Evolutionary conservation across 1,284 basidiomycete genomes (phyloP), one percentile per base, ranked within the genome.

Genomic region (Apiotrichum sp.): DNA sequence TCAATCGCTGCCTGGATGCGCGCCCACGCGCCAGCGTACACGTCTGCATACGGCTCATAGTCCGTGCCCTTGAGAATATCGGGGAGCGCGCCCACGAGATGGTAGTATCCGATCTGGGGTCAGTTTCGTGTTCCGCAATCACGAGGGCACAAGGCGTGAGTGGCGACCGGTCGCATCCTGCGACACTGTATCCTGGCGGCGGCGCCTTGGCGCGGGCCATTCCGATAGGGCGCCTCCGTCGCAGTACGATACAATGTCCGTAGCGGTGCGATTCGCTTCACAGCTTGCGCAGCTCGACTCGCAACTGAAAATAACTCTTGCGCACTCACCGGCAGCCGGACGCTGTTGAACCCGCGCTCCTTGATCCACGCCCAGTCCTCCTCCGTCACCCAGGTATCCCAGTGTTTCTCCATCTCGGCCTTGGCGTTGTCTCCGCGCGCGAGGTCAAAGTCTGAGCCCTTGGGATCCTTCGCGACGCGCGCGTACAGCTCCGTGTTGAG

Each of bases 371-470:
- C 71, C 81, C 85, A 89, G 70, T 91, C 88, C 0, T 74, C 74
- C 33, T 84, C 82, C 1, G 77, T 80, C 42, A 91, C 82, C 86
- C 87, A 90, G 1, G 77, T 81, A 70, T 89, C 86, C 88, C 89
- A 93, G 72, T 93, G 90, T 7, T 76, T 70, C 67, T 92, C 86
- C 34, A 93, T 77, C 5, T 83, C 79, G 55, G 78, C 71, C 67
- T 82, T 83, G 1, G 86, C 86, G 50, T 71, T 60, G 45, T 82
- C 69, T 14, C 74, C 52, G 22, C 74, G 79, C 7, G 87, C 87
- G 9, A 91, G 80, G 71, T 92, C 88, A 43, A 86, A 78, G 69
- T 89, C 88, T 65, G 86, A 88, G 4, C 48, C 16, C 47, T 49
- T 55, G 10, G 58, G 61, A 3, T 50, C 48, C 4, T 29, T 11